Evolutionary conservation across 441 rosid species (phyloP), one percentile per base, ranked within the genome.

Genomic region (Metrosideros polymorpha): DNA sequence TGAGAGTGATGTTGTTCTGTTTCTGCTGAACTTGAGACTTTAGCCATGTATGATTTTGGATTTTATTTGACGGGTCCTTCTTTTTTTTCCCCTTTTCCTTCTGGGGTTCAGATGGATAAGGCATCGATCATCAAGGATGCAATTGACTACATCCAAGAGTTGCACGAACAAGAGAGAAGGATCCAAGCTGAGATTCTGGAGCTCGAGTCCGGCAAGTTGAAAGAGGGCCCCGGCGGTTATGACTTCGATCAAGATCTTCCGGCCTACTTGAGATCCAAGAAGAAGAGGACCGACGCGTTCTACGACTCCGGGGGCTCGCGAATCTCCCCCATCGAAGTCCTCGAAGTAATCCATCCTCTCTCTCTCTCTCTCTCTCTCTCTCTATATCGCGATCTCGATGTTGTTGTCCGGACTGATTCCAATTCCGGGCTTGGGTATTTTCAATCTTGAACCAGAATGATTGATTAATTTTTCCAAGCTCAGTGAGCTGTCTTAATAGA

Each of bases 81-180:
- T 24, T 5, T 6, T 6, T 29, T 25, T 14, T 22, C n/a, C n/a
- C n/a, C n/a, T n/a, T n/a, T n/a, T n/a, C n/a, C n/a, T n/a, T n/a
- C n/a, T n/a, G n/a, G 82, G 24, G 49, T 88, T 5, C 86, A 97
- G 99, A 97, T 97, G 99, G 99, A 97, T 88, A 97, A 95, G 93
- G 99, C 99, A 30, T 97, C 99, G 25, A 97, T 96, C 89, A 92
- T 97, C 86, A 97, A 95, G 87, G 99, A 97, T 39, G 99, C 99
- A 6, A 97, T 97, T 29, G 93, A 93, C 83, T 96, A 97, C 89
- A 96, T 97, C 59, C 92, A 96, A 87, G 96, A 95, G 56, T 86
- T 97, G 87, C 99, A 96, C 19, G 93, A 93, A 5, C 98, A 95
- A 87, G 98, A 97, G 88, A 91, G 88, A 71, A 92, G 92, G 86